A percentile compares a stretch with the other conserved stretches of the same genome.
phyloP scores from a whole-genome alignment of 2,329 filamentous ascomycete species.

The Allantophomopsis cytisporea region DNA sequence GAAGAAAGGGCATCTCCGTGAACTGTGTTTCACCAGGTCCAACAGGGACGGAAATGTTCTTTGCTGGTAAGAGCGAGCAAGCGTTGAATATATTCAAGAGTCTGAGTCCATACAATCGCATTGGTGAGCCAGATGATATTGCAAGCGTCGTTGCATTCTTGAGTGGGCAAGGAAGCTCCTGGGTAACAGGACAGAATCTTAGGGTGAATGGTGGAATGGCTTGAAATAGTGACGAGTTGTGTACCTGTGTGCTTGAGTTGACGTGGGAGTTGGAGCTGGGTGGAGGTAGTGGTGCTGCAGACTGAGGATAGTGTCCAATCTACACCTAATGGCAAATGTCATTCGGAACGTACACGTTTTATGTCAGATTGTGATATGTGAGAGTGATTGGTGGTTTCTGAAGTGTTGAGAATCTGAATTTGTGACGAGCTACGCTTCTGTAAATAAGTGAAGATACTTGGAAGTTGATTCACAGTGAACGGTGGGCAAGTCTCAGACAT shows the following conservation, averaged over 20 bases:
- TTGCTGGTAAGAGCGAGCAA: slow-evolving; percentile 24
- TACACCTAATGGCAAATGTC: too few species aligned
- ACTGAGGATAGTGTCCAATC: too few species aligned
- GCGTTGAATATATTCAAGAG: slow-evolving; percentile 24
- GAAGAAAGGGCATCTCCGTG: slow-evolving; percentile 29
- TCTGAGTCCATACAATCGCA: slow-evolving; percentile 26
- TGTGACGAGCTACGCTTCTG: too few species aligned
- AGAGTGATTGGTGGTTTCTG: too few species aligned
- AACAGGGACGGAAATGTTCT: slow-evolving; percentile 35
- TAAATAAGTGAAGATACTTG: too few species aligned
- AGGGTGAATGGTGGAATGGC: slow-evolving; percentile 24
- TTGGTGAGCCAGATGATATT: slow-evolving; percentile 33
- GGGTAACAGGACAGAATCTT: slow-evolving; percentile 27
- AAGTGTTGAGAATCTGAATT: too few species aligned
- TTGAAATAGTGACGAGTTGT: not conserved
- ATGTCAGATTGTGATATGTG: too few species aligned
- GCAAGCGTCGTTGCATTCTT: slow-evolving; percentile 28
- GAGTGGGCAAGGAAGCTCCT: slow-evolving; percentile 16
- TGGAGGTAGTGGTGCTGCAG: not conserved
- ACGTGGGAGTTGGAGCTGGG: too few species aligned
- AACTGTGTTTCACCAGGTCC: slow-evolving; percentile 37
- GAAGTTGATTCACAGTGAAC: too few species aligned
- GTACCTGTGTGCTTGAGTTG: not conserved
- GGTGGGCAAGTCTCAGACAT: too few species aligned
- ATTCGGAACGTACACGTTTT: too few species aligned